These are phyloP conservation scores for Xylaria sp. DNA, from an alignment of 495 filamentous ascomycete genomes.

Conservation along the genomic window DNA sequence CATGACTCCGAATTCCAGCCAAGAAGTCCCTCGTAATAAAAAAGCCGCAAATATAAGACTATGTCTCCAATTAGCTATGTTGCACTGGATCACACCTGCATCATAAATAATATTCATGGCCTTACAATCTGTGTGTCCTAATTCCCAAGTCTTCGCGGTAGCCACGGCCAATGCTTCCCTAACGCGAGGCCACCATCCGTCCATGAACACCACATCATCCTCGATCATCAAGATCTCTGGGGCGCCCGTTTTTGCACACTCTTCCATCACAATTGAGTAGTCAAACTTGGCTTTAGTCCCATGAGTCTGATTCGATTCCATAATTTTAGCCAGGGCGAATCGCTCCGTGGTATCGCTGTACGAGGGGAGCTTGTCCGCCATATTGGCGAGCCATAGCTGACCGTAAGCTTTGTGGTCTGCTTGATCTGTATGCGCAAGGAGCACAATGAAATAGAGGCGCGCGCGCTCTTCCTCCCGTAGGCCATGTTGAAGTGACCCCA, in stretches of 20 bases:
- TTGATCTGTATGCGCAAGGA: constrained; percentile 60
- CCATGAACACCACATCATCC: constrained; percentile 60
- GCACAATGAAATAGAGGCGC: constrained; percentile 55
- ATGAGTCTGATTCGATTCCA: constrained; percentile 36
- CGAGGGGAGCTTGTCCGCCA: constrained; percentile 52
- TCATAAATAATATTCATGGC: background rate
- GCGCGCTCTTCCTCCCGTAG: constrained; percentile 54
- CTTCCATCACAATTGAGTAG: constrained; percentile 55
- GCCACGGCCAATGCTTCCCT: constrained; percentile 48
- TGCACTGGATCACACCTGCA: no score
- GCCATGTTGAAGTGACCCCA: constrained; percentile 58
- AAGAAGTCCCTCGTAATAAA: constrained; percentile 61
- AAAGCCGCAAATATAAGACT: constrained; percentile 61
- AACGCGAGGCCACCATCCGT: constrained; percentile 59
- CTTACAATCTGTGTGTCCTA: constrained; percentile 42
- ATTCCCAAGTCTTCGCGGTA: constrained; percentile 35
- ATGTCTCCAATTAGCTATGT: background rate
- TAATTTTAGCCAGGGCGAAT: constrained; percentile 37
- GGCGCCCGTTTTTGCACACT: constrained; percentile 52
- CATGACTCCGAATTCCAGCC: constrained; percentile 64
- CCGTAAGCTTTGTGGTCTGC: constrained; percentile 54
- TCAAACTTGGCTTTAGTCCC: constrained; percentile 56
- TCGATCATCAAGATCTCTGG: constrained; percentile 61
- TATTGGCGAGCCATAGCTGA: constrained; percentile 55
- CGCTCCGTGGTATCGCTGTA: constrained; percentile 41